Base-by-base conservation (phyloP, 345 rosid species). In the Clarkia xantiana region DNA sequence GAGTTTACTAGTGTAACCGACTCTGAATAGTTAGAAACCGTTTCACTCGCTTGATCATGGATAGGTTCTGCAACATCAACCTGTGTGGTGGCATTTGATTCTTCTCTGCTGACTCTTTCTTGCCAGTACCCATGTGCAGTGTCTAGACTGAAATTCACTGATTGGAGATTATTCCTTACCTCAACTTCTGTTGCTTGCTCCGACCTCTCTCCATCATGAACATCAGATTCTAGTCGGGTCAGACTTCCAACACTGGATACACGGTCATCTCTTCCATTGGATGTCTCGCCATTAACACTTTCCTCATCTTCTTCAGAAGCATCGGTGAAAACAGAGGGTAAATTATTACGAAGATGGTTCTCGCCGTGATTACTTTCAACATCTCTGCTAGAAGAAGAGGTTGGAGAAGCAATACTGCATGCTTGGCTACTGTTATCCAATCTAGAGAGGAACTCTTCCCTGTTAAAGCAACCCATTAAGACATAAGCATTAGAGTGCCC, bases 361-460 rank as follows among this genome's bases (percentile, higher is more conserved):
- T 29, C 9, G 45, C 66, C 59, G 52, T 66, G 70, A 44, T 57
- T 55, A 46, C 58, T 53, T 54, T 60, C 67, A 61, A 55, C 62
- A 62, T 70, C 79, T 58, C 64, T 45, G 55, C 62, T 64, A 40
- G 88, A 78, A 40, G 88, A 78, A 43, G 77, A 71, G 56, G 79
- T 70, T 51, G 73, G 86, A 2, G 75, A 78, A 53, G 54, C 66
- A 64, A 63, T 63, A 70, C 74, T 74, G 76, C 80, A 67, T 18
- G 50, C 65, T 62, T 66, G 75, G 50, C 68, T 61, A 55, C 68
- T 68, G 40, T 59, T 67, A 51, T 79, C 93, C 55, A 69, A 62
- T 71, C 77, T 80, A 63, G 84, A 80, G 69, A 80, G 55, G 71
- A 82, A 75, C 48, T 76, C 93, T 63, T 76, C 93, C 87, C 95